Evolutionary conservation across 768 basidiomycete species (phyloP), one percentile per base, ranked within the genome.

Genomic region (Tricholoma sp.): DNA sequence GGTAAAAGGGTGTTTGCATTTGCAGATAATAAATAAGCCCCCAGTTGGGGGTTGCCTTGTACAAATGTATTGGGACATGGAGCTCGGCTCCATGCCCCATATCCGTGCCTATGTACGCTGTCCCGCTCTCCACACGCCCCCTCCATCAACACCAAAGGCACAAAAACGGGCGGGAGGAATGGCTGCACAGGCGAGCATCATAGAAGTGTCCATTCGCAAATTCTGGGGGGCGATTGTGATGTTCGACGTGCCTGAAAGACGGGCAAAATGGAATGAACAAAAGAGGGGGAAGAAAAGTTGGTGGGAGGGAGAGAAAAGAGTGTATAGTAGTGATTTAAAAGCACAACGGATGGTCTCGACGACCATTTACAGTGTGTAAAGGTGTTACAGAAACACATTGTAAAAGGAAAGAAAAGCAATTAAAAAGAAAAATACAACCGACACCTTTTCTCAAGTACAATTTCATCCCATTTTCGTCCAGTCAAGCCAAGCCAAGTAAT

Each of bases 281-380:
- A 39, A 27, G 46, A 43, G 22, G 24, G 35, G 8, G 29, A 34
- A 32, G 34, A 27, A 41, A 56, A 29, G 47, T 9, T 21, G 55
- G 34, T 52, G 51, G 59, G 50, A 61, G 6, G 59, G 50, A 61
- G 45, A 22, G 32, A 56, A 64, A 64, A 57, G 64, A 64, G 55
- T 61, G 64, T 64, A 64, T 64, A 62, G 61, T 54, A n/a, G 46
- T 56, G 46, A 37, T 62, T 56, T 57, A 52, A 58, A 59, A 56
- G 57, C 58, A 63, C 61, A 63, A 60, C 61, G 56, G 10, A 57
- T 27, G 59, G 49, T 41, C 18, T 37, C 24, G 53, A 53, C 31
- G 45, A 19, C 39, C 57, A 57, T 61, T 60, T 59, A 60, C 56
- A 34, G 45, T 52, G 55, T 52, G 55, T 5, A 27, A 27, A 56